These are phyloP conservation scores for Plasmopara muralis DNA, from an alignment of 352 stramenopile genomes.

Conservation along the genomic window DNA sequence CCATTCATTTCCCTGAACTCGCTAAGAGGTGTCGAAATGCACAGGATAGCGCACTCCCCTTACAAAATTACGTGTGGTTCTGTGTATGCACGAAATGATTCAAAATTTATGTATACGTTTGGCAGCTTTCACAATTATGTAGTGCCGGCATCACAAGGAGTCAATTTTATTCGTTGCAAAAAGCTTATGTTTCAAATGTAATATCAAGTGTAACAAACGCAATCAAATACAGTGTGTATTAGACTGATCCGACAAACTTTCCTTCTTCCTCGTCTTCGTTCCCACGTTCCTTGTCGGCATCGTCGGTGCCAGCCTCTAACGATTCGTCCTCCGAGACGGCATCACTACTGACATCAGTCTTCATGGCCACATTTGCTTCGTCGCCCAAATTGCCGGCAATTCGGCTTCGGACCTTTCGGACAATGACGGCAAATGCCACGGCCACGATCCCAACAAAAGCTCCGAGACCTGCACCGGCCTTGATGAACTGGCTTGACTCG, in stretches of 20 bases:
- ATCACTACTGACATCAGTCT: slow-evolving; percentile 28
- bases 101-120: too few species aligned
- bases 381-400: slow-evolving; percentile 19
- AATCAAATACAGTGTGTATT: slow-evolving; percentile 22
- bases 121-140: too few species aligned
- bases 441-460: slow-evolving; percentile 27
- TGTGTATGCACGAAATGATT: too few species aligned
- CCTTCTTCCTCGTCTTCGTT: slow-evolving; percentile 33
- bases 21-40: too few species aligned
- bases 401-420: slow-evolving; percentile 23
- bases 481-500: slow-evolving; percentile 21
- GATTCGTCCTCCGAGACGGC: slow-evolving; percentile 29
- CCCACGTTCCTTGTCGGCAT: slow-evolving; percentile 12
- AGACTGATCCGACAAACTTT: slow-evolving; percentile 48
- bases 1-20: too few species aligned
- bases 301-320: slow-evolving; percentile 23
- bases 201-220: not conserved
- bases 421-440: slow-evolving; percentile 24
- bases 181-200: not conserved
- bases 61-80: too few species aligned
- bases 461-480: slow-evolving; percentile 17
- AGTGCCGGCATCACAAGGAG: too few species aligned
- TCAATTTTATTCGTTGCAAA: too few species aligned
- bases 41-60: too few species aligned
- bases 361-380: slow-evolving; percentile 32